Conservation (phyloP, 2,329 filamentous ascomycete species). For the Lachnellula subtilissima region DNA sequence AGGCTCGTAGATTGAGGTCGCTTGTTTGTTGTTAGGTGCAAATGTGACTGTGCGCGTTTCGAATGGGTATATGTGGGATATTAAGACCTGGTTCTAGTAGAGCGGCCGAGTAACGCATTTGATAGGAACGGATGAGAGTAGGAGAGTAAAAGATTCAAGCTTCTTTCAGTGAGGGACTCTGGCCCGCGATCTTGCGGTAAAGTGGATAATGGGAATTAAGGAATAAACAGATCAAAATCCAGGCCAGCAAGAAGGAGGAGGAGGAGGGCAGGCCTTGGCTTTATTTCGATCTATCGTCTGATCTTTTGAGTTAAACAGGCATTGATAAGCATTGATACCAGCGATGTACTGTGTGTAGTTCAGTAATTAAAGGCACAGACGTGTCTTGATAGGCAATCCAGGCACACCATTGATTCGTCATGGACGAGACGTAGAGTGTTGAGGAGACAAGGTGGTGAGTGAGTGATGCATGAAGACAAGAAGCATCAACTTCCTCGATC, state of each 20-base stretch:
- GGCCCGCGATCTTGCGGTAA: conserved; percentile 22
- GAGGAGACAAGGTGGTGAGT: conserved; percentile 19
- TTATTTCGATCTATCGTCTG: conserved; percentile 31
- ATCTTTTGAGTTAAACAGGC: conserved; percentile 17
- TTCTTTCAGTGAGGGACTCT: conserved; percentile 27
- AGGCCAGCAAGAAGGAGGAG: conserved; percentile 1
- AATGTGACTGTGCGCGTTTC: conserved; percentile 26
- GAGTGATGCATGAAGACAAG: conserved; percentile 24
- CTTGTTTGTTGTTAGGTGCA: conserved; percentile 26
- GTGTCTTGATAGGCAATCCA: conserved; percentile 41
- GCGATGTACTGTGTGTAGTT: conserved; percentile 11
- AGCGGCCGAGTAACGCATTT: conserved; percentile 28
- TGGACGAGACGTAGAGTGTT: conserved; percentile 45
- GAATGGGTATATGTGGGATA: conserved; percentile 28
- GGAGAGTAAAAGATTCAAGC: conserved; percentile 24
- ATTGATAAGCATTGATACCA: conserved; percentile 28
- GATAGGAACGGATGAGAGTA: conserved; percentile 21
- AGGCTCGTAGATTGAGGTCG: conserved; percentile 23
- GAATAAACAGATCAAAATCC: too few relatives aligned
- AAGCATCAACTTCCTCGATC: conserved; percentile 19
- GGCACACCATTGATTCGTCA: conserved; percentile 45
- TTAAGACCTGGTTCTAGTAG: conserved; percentile 26
- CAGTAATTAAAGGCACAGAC: conserved; percentile 29
- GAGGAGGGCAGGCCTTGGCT: conserved; percentile 26
- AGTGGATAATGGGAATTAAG: not conserved